These are phyloP conservation scores for Linum trigynum DNA, from an alignment of 345 rosid species.

Conservation along the genomic window DNA sequence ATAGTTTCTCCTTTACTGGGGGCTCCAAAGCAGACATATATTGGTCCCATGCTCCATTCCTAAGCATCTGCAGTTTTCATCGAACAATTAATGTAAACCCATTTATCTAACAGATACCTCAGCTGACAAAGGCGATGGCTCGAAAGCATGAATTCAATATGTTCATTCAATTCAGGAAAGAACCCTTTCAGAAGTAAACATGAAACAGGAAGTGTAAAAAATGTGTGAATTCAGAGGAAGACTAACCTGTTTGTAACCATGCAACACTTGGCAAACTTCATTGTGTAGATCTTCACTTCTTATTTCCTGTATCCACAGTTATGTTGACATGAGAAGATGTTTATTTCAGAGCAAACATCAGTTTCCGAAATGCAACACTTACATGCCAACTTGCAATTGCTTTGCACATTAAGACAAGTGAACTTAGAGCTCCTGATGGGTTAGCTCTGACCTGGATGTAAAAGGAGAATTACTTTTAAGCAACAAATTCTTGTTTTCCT, in stretches of 20 bases:
- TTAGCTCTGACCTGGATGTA: constrained; percentile 65
- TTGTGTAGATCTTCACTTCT: constrained; percentile 69
- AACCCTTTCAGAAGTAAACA: too few species aligned
- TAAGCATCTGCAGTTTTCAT: constrained; percentile 55
- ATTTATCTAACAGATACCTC: too few species aligned
- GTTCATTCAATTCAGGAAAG: too few species aligned
- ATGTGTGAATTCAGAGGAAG: neutral
- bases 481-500: neutral
- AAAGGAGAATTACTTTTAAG: constrained; percentile 8
- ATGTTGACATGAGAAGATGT: constrained; percentile 2
- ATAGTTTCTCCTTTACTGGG: constrained; percentile 73
- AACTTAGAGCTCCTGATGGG: constrained; percentile 84
- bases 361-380: constrained; percentile 22
- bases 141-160: too few species aligned
- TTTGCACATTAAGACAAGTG: constrained; percentile 76
- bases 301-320: constrained; percentile 49
- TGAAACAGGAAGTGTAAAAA: neutral
- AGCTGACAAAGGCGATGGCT: too few species aligned
- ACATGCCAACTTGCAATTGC: constrained; percentile 98
- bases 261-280: constrained; percentile 85
- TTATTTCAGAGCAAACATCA: neutral
- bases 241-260: constrained; percentile 82
- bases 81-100: neutral
- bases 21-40: constrained; percentile 78
- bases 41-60: constrained; percentile 81